These are phyloP conservation scores for Zygosaccharomyces sapae DNA, from an alignment of 1,139 yeast genomes.

Conservation along the genomic window DNA sequence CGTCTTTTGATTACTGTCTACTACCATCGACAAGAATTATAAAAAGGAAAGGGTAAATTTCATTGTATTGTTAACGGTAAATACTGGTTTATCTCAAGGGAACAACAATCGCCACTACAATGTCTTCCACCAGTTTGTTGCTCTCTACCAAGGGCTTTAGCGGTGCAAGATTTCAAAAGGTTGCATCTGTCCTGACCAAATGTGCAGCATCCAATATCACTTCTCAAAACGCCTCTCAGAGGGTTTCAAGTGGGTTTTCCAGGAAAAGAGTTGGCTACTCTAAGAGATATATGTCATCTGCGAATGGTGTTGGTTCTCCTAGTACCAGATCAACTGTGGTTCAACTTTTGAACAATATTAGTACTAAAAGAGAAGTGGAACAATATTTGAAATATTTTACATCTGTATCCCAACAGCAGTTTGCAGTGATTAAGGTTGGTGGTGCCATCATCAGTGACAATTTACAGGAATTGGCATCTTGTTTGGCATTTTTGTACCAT, in stretches of 20 bases:
- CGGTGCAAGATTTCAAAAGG: constrained; percentile 19
- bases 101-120: constrained; percentile 1
- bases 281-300: constrained; percentile 24
- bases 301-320: constrained; percentile 32
- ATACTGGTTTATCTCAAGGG: not conserved
- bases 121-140: constrained; percentile 29
- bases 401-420: constrained; percentile 91
- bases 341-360: constrained; percentile 89
- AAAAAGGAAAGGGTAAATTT: not conserved
- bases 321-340: constrained; percentile 87
- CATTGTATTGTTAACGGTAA: not conserved
- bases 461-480: constrained; percentile 86
- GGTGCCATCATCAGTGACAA: constrained; percentile 98
- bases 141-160: constrained; percentile 26
- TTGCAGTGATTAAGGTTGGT: constrained; percentile 97
- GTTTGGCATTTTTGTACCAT: constrained; percentile 91
- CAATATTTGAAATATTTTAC: constrained; percentile 95
- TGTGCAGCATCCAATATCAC: constrained; percentile 10
- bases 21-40: not conserved
- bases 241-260: constrained; percentile 9
- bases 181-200: constrained; percentile 20
- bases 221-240: constrained; percentile 6
- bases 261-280: constrained; percentile 29
- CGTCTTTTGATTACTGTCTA: not conserved
- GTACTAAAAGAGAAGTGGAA: constrained; percentile 95